Conservation (phyloP, 2,329 filamentous ascomycete species). For the Kalmusia sp. region DNA sequence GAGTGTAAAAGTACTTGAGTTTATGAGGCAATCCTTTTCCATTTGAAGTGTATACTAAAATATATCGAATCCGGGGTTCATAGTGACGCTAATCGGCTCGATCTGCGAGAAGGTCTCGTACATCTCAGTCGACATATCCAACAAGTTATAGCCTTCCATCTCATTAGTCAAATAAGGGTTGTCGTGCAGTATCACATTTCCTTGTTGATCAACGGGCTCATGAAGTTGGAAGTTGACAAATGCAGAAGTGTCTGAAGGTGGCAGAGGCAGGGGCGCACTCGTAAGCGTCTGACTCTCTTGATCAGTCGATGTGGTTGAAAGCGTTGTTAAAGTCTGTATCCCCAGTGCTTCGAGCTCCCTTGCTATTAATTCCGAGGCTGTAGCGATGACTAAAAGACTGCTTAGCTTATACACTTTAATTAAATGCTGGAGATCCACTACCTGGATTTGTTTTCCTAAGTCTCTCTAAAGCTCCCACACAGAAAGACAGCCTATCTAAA, state of each 20-base stretch:
- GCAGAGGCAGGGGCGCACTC: neutral
- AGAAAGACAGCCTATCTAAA: conserved; percentile 10
- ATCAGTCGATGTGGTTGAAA: neutral
- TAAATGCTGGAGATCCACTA: neutral
- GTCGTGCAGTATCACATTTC: conserved; percentile 6
- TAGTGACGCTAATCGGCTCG: conserved; percentile 18
- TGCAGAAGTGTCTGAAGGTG: neutral
- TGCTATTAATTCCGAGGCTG: conserved; percentile 6
- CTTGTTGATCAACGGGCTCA: neutral
- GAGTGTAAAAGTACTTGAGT: too few relatives aligned
- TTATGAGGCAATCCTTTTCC: too few relatives aligned
- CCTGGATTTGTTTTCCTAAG: conserved; percentile 12
- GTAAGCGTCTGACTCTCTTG: neutral
- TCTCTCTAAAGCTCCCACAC: conserved; percentile 8
- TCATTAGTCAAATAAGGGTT: conserved; percentile 7
- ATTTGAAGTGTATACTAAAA: neutral
- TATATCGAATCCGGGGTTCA: conserved; percentile 8
- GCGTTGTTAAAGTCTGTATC: conserved; percentile 1
- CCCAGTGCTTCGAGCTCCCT: conserved; percentile 11
- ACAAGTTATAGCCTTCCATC: conserved; percentile 11
- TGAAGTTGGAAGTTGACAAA: neutral
- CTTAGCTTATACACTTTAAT: neutral
- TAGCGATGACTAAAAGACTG: conserved; percentile 5
- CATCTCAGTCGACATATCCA: conserved; percentile 19
- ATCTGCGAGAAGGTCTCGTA: conserved; percentile 16